phyloP scores from a whole-genome alignment of 1,139 yeast genomes.

The Yamadazyma buinensis region DNA sequence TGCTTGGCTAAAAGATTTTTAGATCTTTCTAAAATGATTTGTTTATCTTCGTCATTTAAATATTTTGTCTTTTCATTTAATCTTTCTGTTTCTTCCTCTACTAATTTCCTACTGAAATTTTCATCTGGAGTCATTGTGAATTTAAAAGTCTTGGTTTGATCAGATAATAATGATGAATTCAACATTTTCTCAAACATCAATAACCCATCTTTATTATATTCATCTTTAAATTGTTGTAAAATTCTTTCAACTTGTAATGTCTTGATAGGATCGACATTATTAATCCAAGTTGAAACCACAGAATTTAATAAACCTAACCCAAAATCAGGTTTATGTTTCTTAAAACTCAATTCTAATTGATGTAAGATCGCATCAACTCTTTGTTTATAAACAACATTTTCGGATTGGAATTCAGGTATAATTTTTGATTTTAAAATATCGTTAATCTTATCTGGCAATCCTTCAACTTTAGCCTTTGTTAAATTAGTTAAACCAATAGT shows the following conservation, averaged over 20 bases:
- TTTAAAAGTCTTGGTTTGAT: constrained; percentile 52
- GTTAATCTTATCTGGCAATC: constrained; percentile 43
- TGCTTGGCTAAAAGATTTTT: constrained; percentile 58
- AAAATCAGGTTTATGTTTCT: constrained; percentile 86
- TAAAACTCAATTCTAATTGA: constrained; percentile 79
- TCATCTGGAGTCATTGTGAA: constrained; percentile 75
- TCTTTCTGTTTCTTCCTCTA: constrained; percentile 53
- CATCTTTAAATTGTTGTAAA: constrained; percentile 56
- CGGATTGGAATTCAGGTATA: constrained; percentile 36
- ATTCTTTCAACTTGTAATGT: constrained; percentile 62
- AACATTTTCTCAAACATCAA: constrained; percentile 57
- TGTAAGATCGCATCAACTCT: constrained; percentile 83
- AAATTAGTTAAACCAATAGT: constrained; percentile 86
- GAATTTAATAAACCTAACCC: constrained; percentile 78
- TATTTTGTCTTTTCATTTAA: constrained; percentile 40
- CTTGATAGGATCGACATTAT: constrained; percentile 68
- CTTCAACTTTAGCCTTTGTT: constrained; percentile 43
- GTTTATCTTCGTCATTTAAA: constrained; percentile 54
- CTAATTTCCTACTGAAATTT: constrained; percentile 45
- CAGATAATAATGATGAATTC: constrained; percentile 44
- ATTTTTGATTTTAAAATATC: constrained; percentile 34
- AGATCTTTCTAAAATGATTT: constrained; percentile 60
- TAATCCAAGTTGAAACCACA: constrained; percentile 80
- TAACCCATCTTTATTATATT: constrained; percentile 53
- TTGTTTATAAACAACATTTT: constrained; percentile 50